These are phyloP conservation scores for Sequoiadendron giganteum DNA, from an alignment of 75 land plant species.

Conservation along the genomic window DNA sequence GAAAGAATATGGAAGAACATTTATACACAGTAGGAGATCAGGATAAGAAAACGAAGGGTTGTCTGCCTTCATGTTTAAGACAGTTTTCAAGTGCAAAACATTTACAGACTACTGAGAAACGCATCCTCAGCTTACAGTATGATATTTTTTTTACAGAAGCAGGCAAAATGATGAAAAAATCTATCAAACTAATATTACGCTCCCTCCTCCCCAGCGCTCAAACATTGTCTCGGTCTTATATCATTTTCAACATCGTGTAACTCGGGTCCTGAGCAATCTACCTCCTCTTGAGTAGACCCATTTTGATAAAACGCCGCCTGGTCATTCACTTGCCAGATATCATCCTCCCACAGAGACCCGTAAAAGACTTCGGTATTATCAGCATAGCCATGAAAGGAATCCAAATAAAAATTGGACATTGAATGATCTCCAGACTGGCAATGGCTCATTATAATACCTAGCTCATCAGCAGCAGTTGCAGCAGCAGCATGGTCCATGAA, in stretches of 20 bases:
- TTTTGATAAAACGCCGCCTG: background rate
- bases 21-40: no score
- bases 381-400: background rate
- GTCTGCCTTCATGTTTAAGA: background rate
- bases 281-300: background rate
- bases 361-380: background rate
- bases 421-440: background rate
- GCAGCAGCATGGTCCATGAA: conserved; percentile 3
- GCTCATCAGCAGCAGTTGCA: background rate
- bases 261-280: background rate
- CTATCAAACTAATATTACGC: background rate
- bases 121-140: background rate
- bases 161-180: background rate
- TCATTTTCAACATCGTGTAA: background rate
- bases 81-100: background rate
- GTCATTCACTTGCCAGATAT: conserved; percentile 3
- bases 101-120: background rate
- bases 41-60: background rate
- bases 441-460: background rate
- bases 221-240: background rate
- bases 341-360: conserved; percentile 5
- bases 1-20: no score
- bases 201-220: background rate
- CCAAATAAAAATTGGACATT: background rate
- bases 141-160: background rate